A percentile compares a stretch with the other conserved stretches of the same genome.
Conservation (phyloP, 768 basidiomycete species). For the Kwoniella dendrophila region DNA sequence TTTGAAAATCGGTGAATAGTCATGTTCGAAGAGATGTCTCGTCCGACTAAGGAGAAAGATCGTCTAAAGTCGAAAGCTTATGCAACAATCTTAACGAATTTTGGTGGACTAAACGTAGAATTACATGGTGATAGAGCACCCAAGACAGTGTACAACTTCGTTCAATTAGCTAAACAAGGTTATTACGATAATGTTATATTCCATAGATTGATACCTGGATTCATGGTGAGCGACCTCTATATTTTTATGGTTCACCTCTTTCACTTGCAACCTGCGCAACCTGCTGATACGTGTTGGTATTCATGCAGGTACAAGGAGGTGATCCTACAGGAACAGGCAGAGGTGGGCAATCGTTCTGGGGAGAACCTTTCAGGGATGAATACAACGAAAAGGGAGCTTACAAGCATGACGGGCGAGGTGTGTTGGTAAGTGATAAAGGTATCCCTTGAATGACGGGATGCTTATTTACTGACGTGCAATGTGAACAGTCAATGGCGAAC, state of each 20-base stretch:
- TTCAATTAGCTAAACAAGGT: constrained; percentile 85
- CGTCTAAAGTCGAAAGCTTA: constrained; percentile 88
- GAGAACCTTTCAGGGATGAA: constrained; percentile 93
- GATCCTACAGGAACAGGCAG: constrained; percentile 95
- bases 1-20: constrained; percentile 51
- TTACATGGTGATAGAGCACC: constrained; percentile 65
- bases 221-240: constrained; percentile 76
- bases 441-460: background rate
- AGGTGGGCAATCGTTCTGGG: constrained; percentile 92
- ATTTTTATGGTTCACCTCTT: background rate
- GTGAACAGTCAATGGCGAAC: constrained; percentile 80
- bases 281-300: background rate
- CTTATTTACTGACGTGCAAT: constrained; percentile 2
- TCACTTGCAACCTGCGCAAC: background rate
- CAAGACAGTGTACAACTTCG: constrained; percentile 97
- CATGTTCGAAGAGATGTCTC: constrained; percentile 93
- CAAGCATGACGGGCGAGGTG: constrained; percentile 80
- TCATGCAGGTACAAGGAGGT: constrained; percentile 84
- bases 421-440: constrained; percentile 58
- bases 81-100: constrained; percentile 89
- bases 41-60: constrained; percentile 85
- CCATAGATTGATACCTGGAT: constrained; percentile 89
- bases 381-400: constrained; percentile 83
- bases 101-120: constrained; percentile 82
- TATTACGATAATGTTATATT: constrained; percentile 90